Evolutionary conservation across 2,329 filamentous ascomycete genomes (phyloP).

Genomic region (Xylaria sp.): DNA sequence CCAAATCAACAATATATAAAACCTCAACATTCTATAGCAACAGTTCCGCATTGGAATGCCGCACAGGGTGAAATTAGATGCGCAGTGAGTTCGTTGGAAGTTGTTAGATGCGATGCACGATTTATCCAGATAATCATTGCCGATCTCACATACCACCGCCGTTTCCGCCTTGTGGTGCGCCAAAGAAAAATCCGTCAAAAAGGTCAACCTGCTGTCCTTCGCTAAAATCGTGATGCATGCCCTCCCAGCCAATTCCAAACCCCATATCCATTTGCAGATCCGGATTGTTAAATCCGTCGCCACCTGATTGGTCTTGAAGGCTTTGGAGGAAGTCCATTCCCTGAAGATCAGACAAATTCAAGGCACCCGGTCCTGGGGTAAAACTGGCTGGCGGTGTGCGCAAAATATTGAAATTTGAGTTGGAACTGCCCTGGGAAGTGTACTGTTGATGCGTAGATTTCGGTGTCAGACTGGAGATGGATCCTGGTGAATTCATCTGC

Average conservation of each 20-base stretch:
- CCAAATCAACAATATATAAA: conserved; percentile 14
- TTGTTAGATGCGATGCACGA: conserved; percentile 2
- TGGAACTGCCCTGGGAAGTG: conserved; percentile 38
- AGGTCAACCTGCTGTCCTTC: conserved; percentile 71
- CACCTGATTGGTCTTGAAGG: conserved; percentile 51
- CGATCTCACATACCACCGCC: conserved; percentile 35
- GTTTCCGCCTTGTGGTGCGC: conserved; percentile 60
- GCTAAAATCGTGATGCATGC: conserved; percentile 71
- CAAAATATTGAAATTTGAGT: conserved; percentile 43
- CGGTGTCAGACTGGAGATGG: conserved; percentile 50
- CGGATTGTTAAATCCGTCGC: conserved; percentile 46
- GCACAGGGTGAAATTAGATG: conserved; percentile 3
- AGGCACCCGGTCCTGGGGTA: conserved; percentile 41
- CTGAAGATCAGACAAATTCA: conserved; percentile 61
- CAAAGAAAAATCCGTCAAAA: conserved; percentile 80
- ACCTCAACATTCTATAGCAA: neutral
- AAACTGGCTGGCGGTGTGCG: conserved; percentile 49
- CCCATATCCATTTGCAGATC: conserved; percentile 71
- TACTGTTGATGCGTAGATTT: conserved; percentile 47
- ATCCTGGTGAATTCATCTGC: conserved; percentile 51
- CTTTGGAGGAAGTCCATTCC: conserved; percentile 66
- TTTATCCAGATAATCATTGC: neutral
- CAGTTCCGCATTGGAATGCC: conserved; percentile 17
- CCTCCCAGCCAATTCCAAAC: conserved; percentile 73
- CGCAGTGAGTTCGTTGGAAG: conserved; percentile 7